Evolutionary conservation across 352 stramenopile genomes (phyloP).

Genomic region (Thraustochytrium sp.): DNA sequence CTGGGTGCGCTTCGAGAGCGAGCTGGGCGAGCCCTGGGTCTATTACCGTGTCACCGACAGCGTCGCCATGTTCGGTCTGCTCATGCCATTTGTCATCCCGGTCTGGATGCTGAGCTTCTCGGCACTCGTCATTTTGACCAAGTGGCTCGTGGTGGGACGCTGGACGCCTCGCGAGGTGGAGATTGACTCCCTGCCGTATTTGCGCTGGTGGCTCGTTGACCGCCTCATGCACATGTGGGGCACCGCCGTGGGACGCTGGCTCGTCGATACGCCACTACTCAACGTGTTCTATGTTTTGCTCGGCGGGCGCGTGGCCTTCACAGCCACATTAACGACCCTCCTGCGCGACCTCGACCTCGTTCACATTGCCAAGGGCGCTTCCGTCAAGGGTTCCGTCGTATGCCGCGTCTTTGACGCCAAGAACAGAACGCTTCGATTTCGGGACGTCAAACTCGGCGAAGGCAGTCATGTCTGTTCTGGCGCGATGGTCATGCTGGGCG

Average conservation of each 20-base stretch:
- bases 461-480: not conserved
- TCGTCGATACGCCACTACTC: not conserved
- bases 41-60: not conserved
- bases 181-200: not conserved
- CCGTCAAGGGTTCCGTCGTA: not conserved
- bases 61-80: not conserved
- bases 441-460: not conserved
- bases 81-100: not conserved
- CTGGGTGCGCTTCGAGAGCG: not conserved
- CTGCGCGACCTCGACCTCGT: not conserved
- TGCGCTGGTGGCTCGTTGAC: not conserved
- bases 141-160: not conserved
- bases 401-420: not conserved
- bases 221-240: not conserved
- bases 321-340: not conserved
- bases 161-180: not conserved
- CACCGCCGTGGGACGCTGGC: not conserved
- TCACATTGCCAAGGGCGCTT: not conserved
- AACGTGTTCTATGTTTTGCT: not conserved
- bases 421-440: not conserved
- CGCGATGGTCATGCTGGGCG: not conserved
- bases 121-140: not conserved
- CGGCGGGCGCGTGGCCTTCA: not conserved
- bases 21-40: not conserved
- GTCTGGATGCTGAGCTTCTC: not conserved